A percentile compares a stretch with the other conserved stretches of the same genome.
phyloP scores from a whole-genome alignment of 2,329 filamentous ascomycete species.

The Curvularia sp. region DNA sequence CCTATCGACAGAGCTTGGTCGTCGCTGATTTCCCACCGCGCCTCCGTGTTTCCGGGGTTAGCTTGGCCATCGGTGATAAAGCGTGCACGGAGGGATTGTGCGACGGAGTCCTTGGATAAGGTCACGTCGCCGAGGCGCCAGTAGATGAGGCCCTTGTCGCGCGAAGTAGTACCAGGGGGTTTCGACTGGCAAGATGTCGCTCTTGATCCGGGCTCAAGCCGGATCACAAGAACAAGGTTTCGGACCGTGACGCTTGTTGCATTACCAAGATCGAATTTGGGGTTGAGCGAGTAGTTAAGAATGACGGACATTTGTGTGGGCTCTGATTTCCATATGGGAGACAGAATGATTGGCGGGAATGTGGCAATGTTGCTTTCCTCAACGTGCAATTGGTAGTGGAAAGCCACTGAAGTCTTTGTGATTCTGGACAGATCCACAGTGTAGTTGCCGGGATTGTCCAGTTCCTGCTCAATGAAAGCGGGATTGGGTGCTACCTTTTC shows the following conservation, averaged over 20 bases:
- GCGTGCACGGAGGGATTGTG: constrained; percentile 81
- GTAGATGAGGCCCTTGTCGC: constrained; percentile 78
- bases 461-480: constrained; percentile 78
- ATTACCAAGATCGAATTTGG: constrained; percentile 60
- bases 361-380: constrained; percentile 61
- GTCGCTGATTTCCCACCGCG: constrained; percentile 74
- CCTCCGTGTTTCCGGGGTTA: constrained; percentile 78
- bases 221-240: constrained; percentile 77
- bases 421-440: constrained; percentile 75
- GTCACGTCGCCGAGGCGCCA: constrained; percentile 82
- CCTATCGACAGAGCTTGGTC: constrained; percentile 58
- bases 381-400: constrained; percentile 88
- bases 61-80: constrained; percentile 77
- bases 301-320: constrained; percentile 86
- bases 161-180: constrained; percentile 78
- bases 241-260: constrained; percentile 64
- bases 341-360: constrained; percentile 76
- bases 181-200: constrained; percentile 76
- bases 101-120: constrained; percentile 61
- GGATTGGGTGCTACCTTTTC: constrained; percentile 95
- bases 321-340: constrained; percentile 82
- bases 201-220: constrained; percentile 68
- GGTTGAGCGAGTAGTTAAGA: constrained; percentile 84
- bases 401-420: constrained; percentile 76
- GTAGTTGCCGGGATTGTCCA: constrained; percentile 79